Conservation (phyloP, 345 rosid genomes). For the Populus nigra region DNA sequence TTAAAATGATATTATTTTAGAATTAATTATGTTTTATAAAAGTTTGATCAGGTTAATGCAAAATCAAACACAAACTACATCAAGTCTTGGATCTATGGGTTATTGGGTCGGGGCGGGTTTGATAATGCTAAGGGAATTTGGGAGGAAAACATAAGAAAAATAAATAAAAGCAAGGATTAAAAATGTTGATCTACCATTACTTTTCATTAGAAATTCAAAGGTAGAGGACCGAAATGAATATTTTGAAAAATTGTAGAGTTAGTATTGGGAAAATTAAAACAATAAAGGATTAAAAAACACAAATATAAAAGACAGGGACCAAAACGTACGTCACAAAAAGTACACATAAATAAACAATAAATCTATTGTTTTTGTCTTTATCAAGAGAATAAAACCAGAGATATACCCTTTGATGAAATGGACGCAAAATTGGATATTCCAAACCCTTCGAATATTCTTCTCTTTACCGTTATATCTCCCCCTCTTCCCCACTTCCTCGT, state of each 20-base stretch:
- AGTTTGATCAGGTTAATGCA: too few relatives aligned
- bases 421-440: slow-evolving; percentile 56
- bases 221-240: background rate
- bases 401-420: slow-evolving; percentile 28
- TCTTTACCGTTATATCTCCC: slow-evolving; percentile 40
- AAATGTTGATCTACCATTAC: background rate
- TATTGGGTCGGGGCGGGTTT: too few relatives aligned
- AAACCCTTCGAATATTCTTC: slow-evolving; percentile 65
- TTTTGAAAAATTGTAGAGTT: background rate
- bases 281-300: background rate
- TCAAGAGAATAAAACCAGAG: slow-evolving; percentile 43
- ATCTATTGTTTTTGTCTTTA: background rate
- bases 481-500: background rate
- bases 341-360: background rate
- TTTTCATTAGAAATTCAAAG: too few relatives aligned
- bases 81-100: too few relatives aligned
- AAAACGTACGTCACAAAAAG: background rate
- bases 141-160: too few relatives aligned
- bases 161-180: background rate
- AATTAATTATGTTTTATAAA: too few relatives aligned
- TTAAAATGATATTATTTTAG: too few relatives aligned
- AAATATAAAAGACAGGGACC: background rate
- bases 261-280: background rate
- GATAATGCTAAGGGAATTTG: too few relatives aligned
- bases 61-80: too few relatives aligned